Evolutionary conservation across 768 basidiomycete species (phyloP).

Genomic region (Arthromyces matolae): DNA sequence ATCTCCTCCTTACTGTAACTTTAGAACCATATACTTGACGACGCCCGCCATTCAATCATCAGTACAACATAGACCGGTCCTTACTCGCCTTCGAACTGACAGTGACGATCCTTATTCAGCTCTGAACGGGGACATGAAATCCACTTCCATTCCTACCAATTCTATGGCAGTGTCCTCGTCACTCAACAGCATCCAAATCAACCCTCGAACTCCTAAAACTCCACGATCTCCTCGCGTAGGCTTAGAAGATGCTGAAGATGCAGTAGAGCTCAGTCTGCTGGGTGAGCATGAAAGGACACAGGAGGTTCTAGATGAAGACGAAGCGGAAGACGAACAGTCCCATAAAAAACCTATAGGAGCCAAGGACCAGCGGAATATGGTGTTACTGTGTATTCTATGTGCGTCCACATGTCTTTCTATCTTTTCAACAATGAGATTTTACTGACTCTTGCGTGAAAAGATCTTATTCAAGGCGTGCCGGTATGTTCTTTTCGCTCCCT

Average conservation of each 20-base stretch:
- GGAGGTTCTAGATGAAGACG: constrained; percentile 41
- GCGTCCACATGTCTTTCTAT: constrained; percentile 31
- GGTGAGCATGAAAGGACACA: constrained; percentile 50
- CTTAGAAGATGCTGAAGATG: constrained; percentile 42
- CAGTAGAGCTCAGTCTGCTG: constrained; percentile 60
- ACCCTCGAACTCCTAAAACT: constrained; percentile 50
- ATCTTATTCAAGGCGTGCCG: constrained; percentile 86
- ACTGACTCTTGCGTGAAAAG: constrained; percentile 30
- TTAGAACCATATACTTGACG: background rate
- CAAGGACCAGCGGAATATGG: constrained; percentile 83
- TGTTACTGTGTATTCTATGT: constrained; percentile 85
- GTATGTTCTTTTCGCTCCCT: constrained; percentile 43
- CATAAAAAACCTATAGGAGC: constrained; percentile 52
- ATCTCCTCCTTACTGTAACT: background rate
- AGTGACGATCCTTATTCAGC: constrained; percentile 12
- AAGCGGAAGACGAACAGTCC: constrained; percentile 30
- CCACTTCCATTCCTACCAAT: constrained; percentile 29
- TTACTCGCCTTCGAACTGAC: constrained; percentile 15
- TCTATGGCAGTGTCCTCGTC: constrained; percentile 56
- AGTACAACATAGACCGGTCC: constrained; percentile 19
- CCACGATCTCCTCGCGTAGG: constrained; percentile 35
- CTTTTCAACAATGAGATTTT: constrained; percentile 7
- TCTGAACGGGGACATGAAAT: constrained; percentile 37
- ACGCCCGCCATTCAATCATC: constrained; percentile 25
- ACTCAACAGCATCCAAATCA: constrained; percentile 54